Evolutionary conservation across 139 green algal genomes (phyloP).

Genomic region (Auxenochlorella pyrenoidosa): DNA sequence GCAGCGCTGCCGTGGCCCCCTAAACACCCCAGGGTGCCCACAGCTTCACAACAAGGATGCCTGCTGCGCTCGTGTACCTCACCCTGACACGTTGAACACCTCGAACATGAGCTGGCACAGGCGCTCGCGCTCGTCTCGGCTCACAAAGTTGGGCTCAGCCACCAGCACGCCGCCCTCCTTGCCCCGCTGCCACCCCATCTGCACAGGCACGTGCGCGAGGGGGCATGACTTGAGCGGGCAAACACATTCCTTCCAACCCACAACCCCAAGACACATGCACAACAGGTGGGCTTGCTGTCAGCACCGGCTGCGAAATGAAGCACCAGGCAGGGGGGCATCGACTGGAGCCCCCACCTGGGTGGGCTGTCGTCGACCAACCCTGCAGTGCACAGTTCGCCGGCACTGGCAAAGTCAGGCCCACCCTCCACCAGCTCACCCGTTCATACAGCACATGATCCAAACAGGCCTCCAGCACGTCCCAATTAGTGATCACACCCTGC

Average conservation of each 20-base stretch:
- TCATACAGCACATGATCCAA: constrained; percentile 77
- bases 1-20: too few relatives aligned
- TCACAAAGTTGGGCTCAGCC: constrained; percentile 74
- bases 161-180: constrained; percentile 76
- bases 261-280: too few relatives aligned
- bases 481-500: constrained; percentile 60
- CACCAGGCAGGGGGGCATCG: not conserved
- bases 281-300: too few relatives aligned
- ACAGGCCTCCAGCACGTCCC: constrained; percentile 75
- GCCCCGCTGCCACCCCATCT: constrained; percentile 76
- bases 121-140: constrained; percentile 71
- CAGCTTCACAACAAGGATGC: too few relatives aligned
- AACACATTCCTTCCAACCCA: too few relatives aligned
- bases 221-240: too few relatives aligned
- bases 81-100: constrained; percentile 66
- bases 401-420: too few relatives aligned
- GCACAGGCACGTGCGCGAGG: not conserved
- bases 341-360: not conserved
- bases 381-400: too few relatives aligned
- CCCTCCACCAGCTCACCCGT: constrained; percentile 14
- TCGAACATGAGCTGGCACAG: constrained; percentile 87
- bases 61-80: too few relatives aligned
- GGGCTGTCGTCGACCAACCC: not conserved
- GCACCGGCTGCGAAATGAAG: not conserved
- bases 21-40: too few relatives aligned